Evolutionary conservation across 352 stramenopile genomes (phyloP).

Genomic region (Globisporangium barbulae): DNA sequence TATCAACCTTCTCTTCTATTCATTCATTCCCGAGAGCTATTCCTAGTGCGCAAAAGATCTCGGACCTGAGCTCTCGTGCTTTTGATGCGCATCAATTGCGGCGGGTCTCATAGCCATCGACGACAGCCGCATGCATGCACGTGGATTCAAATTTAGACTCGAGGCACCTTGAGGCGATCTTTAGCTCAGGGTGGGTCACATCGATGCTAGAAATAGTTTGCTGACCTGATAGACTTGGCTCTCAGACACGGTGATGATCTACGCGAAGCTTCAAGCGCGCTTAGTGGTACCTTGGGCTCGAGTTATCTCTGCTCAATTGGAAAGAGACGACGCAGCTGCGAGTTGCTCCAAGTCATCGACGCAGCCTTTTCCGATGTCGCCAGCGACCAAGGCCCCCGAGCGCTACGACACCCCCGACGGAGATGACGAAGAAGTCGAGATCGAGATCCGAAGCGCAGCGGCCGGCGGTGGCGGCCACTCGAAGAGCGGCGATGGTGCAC

Average conservation of each 20-base stretch:
- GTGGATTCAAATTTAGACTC: not conserved
- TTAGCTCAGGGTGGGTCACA: not conserved
- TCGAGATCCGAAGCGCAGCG: conserved; percentile 19
- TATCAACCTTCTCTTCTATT: no score
- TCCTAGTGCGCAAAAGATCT: no score
- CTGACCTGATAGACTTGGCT: not conserved
- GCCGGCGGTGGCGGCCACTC: not conserved
- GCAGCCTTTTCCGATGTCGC: not conserved
- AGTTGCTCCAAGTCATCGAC: not conserved
- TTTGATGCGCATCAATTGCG: not conserved
- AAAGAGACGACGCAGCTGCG: not conserved
- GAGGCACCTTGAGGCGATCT: not conserved
- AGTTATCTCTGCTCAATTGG: conserved; percentile 4
- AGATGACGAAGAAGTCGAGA: conserved; percentile 31
- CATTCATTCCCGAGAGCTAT: no score
- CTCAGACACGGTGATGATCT: not conserved
- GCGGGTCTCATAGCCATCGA: not conserved
- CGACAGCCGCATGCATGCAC: not conserved
- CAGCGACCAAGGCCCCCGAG: conserved; percentile 7
- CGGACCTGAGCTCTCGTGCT: not conserved
- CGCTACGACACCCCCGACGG: conserved; percentile 23
- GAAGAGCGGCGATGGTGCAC: not conserved
- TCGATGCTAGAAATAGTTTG: not conserved
- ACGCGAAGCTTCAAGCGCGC: not conserved
- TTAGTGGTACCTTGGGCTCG: not conserved